Evolutionary conservation across 2,329 filamentous ascomycete genomes (phyloP).

Genomic region (Calonectria hongkongensis): DNA sequence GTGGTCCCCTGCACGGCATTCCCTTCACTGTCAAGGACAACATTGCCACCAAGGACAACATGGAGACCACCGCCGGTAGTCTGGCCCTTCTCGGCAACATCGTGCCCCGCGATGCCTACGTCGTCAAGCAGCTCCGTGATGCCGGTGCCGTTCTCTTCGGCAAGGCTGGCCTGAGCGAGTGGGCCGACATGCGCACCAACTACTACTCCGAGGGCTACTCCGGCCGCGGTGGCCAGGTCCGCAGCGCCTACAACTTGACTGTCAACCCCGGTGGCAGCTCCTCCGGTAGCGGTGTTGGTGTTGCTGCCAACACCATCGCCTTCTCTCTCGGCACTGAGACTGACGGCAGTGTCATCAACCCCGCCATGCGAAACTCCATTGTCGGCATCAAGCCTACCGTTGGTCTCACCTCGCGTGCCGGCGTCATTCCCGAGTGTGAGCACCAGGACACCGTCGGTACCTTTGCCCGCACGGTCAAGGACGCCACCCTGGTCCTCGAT

Average conservation of each 20-base stretch:
- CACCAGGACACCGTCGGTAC: slow-evolving; percentile 82
- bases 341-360: slow-evolving; percentile 82
- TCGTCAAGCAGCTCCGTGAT: slow-evolving; percentile 76
- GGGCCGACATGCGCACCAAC: slow-evolving; percentile 82
- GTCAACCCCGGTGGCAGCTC: slow-evolving; percentile 81
- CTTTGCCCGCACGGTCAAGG: slow-evolving; percentile 81
- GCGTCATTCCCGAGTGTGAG: slow-evolving; percentile 78
- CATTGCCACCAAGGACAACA: slow-evolving; percentile 84
- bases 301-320: slow-evolving; percentile 77
- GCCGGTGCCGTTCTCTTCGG: slow-evolving; percentile 82
- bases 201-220: slow-evolving; percentile 82
- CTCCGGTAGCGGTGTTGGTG: slow-evolving; percentile 79
- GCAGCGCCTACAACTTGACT: slow-evolving; percentile 81
- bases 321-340: slow-evolving; percentile 85
- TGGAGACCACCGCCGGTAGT: slow-evolving; percentile 84
- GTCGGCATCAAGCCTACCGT: slow-evolving; percentile 87
- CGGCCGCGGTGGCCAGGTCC: slow-evolving; percentile 77
- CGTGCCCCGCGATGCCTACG: slow-evolving; percentile 80
- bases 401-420: slow-evolving; percentile 79
- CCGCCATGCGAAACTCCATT: slow-evolving; percentile 80
- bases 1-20: slow-evolving; percentile 84
- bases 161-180: slow-evolving; percentile 82
- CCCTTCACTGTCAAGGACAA: slow-evolving; percentile 82
- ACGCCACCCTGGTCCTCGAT: slow-evolving; percentile 80
- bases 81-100: slow-evolving; percentile 79